Evolutionary conservation across 768 basidiomycete species (phyloP).

Genomic region (Amyloporia xantha): DNA sequence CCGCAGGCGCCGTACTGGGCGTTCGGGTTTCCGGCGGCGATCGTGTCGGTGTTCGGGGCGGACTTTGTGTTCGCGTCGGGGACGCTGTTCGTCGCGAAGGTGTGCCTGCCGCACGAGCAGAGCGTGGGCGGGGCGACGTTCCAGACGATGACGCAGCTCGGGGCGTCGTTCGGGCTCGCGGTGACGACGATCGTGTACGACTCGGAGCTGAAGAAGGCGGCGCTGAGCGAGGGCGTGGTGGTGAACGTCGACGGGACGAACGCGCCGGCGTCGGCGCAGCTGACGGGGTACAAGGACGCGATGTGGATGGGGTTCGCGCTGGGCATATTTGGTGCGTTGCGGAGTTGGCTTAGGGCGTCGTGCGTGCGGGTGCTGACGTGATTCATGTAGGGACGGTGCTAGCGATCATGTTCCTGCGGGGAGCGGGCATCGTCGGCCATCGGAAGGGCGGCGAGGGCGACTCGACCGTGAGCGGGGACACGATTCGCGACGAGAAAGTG

Average conservation of each 20-base stretch:
- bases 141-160: constrained; percentile 76
- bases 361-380: background rate
- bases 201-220: constrained; percentile 32
- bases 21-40: constrained; percentile 63
- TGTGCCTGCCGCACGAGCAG: constrained; percentile 63
- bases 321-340: constrained; percentile 43
- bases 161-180: constrained; percentile 63
- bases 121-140: constrained; percentile 71
- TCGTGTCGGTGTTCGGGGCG: constrained; percentile 62
- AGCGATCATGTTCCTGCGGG: constrained; percentile 31
- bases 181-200: constrained; percentile 69
- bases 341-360: background rate
- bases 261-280: constrained; percentile 30
- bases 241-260: constrained; percentile 22
- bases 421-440: constrained; percentile 37
- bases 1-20: constrained; percentile 63
- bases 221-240: constrained; percentile 26
- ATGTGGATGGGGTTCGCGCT: constrained; percentile 63
- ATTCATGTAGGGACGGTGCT: constrained; percentile 24
- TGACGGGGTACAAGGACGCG: constrained; percentile 54
- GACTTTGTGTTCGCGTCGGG: constrained; percentile 74
- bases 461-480: background rate
- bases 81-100: constrained; percentile 67
- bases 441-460: background rate
- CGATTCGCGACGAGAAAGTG: constrained; percentile 3